These are phyloP conservation scores for Usnea hakonensis DNA, from an alignment of 495 filamentous ascomycete genomes.

Conservation along the genomic window DNA sequence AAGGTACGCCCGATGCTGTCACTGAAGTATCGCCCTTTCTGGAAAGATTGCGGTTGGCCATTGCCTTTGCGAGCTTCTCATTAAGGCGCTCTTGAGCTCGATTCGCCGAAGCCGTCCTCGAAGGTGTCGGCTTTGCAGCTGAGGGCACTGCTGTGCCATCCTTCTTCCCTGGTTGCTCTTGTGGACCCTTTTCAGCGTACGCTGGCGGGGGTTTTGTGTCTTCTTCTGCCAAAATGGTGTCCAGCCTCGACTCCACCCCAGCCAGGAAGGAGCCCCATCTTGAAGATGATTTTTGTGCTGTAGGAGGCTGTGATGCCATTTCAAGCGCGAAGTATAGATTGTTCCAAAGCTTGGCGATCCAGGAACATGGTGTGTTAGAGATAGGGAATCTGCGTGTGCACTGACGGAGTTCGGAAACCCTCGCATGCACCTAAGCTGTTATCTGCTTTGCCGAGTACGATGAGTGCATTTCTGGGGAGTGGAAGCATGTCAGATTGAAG, in stretches of 20 bases:
- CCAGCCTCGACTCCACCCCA: conserved; percentile 85
- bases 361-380: conserved; percentile 1
- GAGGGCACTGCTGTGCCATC: conserved; percentile 20
- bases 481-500: neutral
- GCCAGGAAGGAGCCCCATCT: conserved; percentile 84
- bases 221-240: conserved; percentile 81
- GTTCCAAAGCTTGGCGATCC: neutral
- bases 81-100: conserved; percentile 71
- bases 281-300: conserved; percentile 27
- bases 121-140: conserved; percentile 26
- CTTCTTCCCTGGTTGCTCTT: conserved; percentile 22
- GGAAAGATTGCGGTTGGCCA: conserved; percentile 39
- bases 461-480: neutral
- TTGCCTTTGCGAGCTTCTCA: conserved; percentile 69
- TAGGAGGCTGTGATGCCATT: conserved; percentile 22
- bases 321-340: neutral
- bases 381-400: neutral
- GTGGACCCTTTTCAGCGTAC: conserved; percentile 25
- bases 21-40: conserved; percentile 21
- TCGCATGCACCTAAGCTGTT: neutral
- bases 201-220: conserved; percentile 28
- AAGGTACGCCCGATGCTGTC: conserved; percentile 27
- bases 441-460: neutral
- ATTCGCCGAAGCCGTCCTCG: conserved; percentile 44
- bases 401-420: neutral